Evolutionary conservation across 805 yeast species (phyloP).

Genomic region (Ogataea salicorniae): DNA sequence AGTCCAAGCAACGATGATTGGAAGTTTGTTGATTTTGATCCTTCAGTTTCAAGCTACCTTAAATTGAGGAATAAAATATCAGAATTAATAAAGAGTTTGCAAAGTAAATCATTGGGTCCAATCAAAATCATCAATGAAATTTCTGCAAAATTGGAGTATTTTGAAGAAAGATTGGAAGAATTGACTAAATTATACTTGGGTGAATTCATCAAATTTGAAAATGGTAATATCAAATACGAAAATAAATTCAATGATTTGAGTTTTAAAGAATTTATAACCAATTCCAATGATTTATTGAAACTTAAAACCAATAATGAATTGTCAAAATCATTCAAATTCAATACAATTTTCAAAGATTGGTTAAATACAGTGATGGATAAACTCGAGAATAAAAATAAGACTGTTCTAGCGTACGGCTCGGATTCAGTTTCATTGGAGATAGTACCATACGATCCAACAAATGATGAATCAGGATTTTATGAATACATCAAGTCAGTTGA

Average conservation of each 20-base stretch:
- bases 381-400: constrained; percentile 9
- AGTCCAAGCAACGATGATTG: constrained; percentile 7
- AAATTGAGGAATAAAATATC: constrained; percentile 15
- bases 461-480: not conserved
- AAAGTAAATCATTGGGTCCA: not conserved
- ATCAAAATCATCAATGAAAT: constrained; percentile 16
- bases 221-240: constrained; percentile 8
- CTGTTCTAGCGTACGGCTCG: constrained; percentile 3
- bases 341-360: constrained; percentile 22
- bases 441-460: not conserved
- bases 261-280: constrained; percentile 15
- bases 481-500: constrained; percentile 17
- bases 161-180: constrained; percentile 5
- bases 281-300: constrained; percentile 7
- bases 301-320: constrained; percentile 3
- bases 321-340: constrained; percentile 18
- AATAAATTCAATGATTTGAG: constrained; percentile 7
- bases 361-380: constrained; percentile 10
- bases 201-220: constrained; percentile 13
- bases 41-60: constrained; percentile 7
- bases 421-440: constrained; percentile 4
- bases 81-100: constrained; percentile 5
- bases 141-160: constrained; percentile 5
- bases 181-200: constrained; percentile 6
- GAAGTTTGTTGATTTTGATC: constrained; percentile 10